Conservation (phyloP, 1,284 basidiomycete genomes). For the Athelia sp. region DNA sequence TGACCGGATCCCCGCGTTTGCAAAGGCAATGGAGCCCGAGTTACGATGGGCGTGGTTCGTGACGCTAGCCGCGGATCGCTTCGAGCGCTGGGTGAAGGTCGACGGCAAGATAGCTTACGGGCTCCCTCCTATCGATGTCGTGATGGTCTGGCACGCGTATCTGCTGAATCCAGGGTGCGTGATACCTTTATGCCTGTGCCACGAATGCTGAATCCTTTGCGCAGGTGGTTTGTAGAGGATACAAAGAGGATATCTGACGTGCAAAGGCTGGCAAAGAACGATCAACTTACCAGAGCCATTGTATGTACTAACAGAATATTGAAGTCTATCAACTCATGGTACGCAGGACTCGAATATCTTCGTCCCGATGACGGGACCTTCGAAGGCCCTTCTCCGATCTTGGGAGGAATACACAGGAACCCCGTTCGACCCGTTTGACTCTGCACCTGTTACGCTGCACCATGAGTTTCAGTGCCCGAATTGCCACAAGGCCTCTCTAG, state of each 20-base stretch:
- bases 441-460: conserved; percentile 14
- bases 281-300: conserved; percentile 17
- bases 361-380: background rate
- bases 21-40: conserved; percentile 5
- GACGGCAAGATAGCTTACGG: conserved; percentile 9
- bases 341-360: no score
- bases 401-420: conserved; percentile 26
- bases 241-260: conserved; percentile 22
- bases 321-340: no score
- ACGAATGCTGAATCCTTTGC: background rate
- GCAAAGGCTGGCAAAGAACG: conserved; percentile 12
- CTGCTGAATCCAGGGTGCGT: conserved; percentile 39
- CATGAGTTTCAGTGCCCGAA: conserved; percentile 28
- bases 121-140: conserved; percentile 39
- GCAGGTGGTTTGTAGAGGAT: conserved; percentile 39
- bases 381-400: conserved; percentile 11
- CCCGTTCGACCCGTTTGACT: conserved; percentile 31
- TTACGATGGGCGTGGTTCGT: conserved; percentile 19
- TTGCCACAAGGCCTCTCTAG: conserved; percentile 16
- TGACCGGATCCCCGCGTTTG: conserved; percentile 4
- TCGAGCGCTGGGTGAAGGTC: conserved; percentile 26
- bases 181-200: background rate
- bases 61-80: conserved; percentile 17
- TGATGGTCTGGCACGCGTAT: conserved; percentile 49
- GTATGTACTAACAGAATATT: conserved; percentile 13